Conservation (phyloP, 176 grass and related monocot species). For the Ensete ventricosum region DNA sequence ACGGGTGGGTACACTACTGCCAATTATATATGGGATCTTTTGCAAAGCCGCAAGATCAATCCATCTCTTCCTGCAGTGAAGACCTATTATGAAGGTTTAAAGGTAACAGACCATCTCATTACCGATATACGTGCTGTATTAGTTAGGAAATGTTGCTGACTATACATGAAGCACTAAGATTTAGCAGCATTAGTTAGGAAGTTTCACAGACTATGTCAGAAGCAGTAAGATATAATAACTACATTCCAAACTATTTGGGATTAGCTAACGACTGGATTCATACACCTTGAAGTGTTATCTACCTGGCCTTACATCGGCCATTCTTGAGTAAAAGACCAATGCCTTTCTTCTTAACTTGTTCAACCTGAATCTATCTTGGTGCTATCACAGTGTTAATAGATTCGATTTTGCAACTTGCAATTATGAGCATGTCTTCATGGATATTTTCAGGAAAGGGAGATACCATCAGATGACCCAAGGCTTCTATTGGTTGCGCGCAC, state of each 20-base stretch:
- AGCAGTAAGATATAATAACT: neutral
- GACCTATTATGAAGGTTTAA: slow-evolving; percentile 83
- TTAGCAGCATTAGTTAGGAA: no score
- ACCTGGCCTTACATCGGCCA: neutral
- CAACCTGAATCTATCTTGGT: neutral
- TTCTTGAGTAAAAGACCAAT: neutral
- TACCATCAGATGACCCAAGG: slow-evolving; percentile 76
- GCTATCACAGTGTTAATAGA: neutral
- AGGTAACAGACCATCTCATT: slow-evolving; percentile 32
- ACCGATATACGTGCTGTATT: neutral
- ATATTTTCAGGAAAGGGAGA: slow-evolving; percentile 58
- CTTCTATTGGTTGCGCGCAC: slow-evolving; percentile 47
- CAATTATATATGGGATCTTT: slow-evolving; percentile 86
- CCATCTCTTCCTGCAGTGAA: slow-evolving; percentile 69
- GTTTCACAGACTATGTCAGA: no score
- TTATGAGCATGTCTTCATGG: slow-evolving; percentile 2
- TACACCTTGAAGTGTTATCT: neutral
- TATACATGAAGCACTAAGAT: no score
- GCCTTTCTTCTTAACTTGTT: neutral
- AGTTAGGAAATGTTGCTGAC: neutral
- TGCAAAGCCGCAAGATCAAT: slow-evolving; percentile 62
- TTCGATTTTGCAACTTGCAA: slow-evolving; percentile 8
- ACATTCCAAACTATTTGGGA: neutral
- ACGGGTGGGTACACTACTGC: slow-evolving; percentile 82
- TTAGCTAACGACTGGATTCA: neutral